These are phyloP conservation scores for Yamadazyma ubonensis DNA, from an alignment of 805 yeast genomes.

Conservation along the genomic window DNA sequence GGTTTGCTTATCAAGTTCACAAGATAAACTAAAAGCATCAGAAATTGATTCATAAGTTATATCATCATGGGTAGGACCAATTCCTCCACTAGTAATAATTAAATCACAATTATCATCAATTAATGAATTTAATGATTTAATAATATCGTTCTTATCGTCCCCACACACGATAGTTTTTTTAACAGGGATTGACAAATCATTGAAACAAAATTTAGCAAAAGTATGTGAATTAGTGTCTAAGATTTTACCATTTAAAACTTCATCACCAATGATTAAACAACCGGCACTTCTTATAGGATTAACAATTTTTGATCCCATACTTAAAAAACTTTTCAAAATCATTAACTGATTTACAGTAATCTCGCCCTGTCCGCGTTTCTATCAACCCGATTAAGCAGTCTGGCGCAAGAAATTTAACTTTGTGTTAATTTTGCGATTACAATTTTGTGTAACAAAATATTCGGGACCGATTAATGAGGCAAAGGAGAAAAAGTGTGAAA, in stretches of 20 bases:
- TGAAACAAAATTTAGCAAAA: slow-evolving; percentile 71
- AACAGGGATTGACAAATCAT: slow-evolving; percentile 59
- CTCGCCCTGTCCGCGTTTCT: too few relatives aligned
- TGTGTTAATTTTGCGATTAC: too few relatives aligned
- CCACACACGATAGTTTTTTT: slow-evolving; percentile 71
- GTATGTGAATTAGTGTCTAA: slow-evolving; percentile 71
- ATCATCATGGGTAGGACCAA: slow-evolving; percentile 91
- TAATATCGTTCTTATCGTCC: slow-evolving; percentile 68
- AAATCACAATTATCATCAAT: slow-evolving; percentile 53
- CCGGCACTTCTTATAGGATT: slow-evolving; percentile 36
- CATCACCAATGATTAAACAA: slow-evolving; percentile 77
- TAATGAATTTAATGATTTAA: slow-evolving; percentile 49
- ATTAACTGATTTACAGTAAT: too few relatives aligned
- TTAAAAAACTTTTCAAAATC: not conserved
- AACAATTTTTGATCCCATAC: not conserved
- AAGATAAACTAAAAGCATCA: slow-evolving; percentile 53
- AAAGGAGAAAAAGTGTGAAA: not conserved
- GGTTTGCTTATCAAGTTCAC: slow-evolving; percentile 54
- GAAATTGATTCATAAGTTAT: slow-evolving; percentile 80
- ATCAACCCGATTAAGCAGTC: not conserved
- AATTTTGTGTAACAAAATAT: not conserved
- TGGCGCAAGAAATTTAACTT: slow-evolving; percentile 1
- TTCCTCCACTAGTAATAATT: slow-evolving; percentile 68
- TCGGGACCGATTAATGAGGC: slow-evolving; percentile 5
- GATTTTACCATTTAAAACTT: slow-evolving; percentile 82